Evolutionary conservation across 306 rosid species (phyloP), one percentile per base, ranked within the genome.

Genomic region (Corylus heterophylla): DNA sequence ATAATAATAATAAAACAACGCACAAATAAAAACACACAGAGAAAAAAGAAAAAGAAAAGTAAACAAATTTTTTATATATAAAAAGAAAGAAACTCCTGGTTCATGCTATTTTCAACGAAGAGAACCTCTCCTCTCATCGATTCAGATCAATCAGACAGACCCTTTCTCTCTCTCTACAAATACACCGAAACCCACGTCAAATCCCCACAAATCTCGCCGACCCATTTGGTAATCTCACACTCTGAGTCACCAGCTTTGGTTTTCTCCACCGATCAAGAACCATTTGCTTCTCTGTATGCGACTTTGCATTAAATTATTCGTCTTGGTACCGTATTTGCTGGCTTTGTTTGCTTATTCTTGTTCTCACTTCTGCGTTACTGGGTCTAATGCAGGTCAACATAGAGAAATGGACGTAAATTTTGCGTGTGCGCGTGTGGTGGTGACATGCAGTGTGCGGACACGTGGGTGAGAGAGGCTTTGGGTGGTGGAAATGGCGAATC

Each of bases 61-160:
- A 39, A 81, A 12, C 73, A 66, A 79, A 45, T 22, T 22, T 22
- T 22, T 31, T 31, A 31, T 31, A 59, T 59, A 59, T 59, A 59
- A 59, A 81, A 71, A 55, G 69, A 83, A 76, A 70, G 45, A 47
- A 75, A 81, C 79, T 75, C 73, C 86, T 78, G 87, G 86, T 90
- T 87, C 97, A 91, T 89, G 91, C 91, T 89, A 89, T 84, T 80
- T 86, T 82, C 83, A 79, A 88, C 90, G 84, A 86, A 85, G 82
- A 84, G 80, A 77, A 75, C 83, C 86, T 84, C 86, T 74, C 50
- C 72, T 68, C 7, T 37, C 73, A 45, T 78, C 90, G 97, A 92
- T 94, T 92, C 87, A 83, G 92, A 89, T 89, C 97, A 88, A 82
- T 84, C 82, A 45, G 78, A 79, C 80, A 22, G 52, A 45, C 27